Base-by-base conservation (phyloP, 768 basidiomycete genomes). In the Lactarius psammicola region DNA sequence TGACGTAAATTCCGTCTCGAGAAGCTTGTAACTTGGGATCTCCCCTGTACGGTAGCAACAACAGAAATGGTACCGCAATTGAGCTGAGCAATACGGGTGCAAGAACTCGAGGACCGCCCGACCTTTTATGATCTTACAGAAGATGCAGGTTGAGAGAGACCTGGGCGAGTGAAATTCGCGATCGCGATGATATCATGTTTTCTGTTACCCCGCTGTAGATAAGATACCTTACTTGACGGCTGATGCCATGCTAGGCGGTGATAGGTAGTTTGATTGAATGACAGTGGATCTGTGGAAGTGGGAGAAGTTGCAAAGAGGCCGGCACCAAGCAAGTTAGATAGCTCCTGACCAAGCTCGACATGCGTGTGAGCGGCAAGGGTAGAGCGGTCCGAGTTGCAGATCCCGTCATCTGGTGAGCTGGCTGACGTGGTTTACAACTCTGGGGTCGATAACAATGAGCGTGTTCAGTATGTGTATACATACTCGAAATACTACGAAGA, bases 71-170 rank as follows among this genome's bases (percentile, higher is more conserved):
- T n/a, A 5, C 26, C 49, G 13, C 26, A 26, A 51, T 42, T 60
- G 33, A 59, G 57, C 44, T 15, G 15, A 44, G 17, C 11, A 17
- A 9, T 0, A 30, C 13, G 11, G 40, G 15, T 10, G 15, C 26
- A 18, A 56, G 56, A 28, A 40, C 18, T 18, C n/a, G 34, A 34
- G 40, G n/a, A n/a, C 28, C 40, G 46, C 76, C 34, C 31, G 55
- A 87, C 94, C 92, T 79, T 92, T 92, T 79, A 95, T 84, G 76
- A 98, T 97, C 80, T 89, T 97, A 84, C 96, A 98, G 80, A 97
- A 98, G 72, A 98, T 78, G 76, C 95, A 97, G 28, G 75, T 76
- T 6, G 86, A 81, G 59, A 89, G 80, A 56, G 79, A 78, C 72
- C 88, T 88, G 49, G 23, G 63, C 17, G 34, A 30, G 17, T 31